Percentiles rank a stretch among this genome's conserved stretches.
phyloP scores from a whole-genome alignment of 1,139 yeast species.

The Citeromyces siamensis region DNA sequence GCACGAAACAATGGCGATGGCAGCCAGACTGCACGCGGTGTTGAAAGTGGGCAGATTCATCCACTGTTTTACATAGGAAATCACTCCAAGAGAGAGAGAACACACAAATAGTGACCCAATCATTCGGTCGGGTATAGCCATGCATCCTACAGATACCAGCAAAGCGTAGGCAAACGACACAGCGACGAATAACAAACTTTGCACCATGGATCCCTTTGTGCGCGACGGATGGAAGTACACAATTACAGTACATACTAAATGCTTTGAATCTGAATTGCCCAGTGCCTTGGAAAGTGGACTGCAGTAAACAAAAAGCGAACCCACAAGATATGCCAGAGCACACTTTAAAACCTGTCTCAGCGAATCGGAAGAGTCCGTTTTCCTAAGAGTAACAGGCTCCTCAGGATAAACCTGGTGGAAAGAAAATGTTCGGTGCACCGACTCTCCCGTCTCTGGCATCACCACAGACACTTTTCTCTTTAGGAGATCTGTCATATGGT shows the following conservation, averaged over 20 bases:
- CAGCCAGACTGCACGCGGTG: conserved; percentile 72
- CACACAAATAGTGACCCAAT: conserved; percentile 40
- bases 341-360: conserved; percentile 38
- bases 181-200: conserved; percentile 51
- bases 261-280: conserved; percentile 68
- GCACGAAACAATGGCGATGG: conserved; percentile 59
- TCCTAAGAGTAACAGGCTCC: background rate
- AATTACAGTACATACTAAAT: conserved; percentile 70
- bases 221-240: conserved; percentile 81
- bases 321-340: conserved; percentile 57
- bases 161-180: conserved; percentile 46
- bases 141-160: conserved; percentile 38
- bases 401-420: conserved; percentile 7
- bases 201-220: conserved; percentile 72
- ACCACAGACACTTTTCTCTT: conserved; percentile 16
- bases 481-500: no score
- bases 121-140: conserved; percentile 35
- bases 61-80: conserved; percentile 60
- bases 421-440: conserved; percentile 15
- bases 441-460: conserved; percentile 17
- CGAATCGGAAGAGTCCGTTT: background rate
- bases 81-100: conserved; percentile 46
- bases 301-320: conserved; percentile 67
- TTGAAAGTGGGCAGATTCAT: conserved; percentile 61
- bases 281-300: conserved; percentile 38